Percentiles rank a stretch among this genome's conserved stretches.
Evolutionary conservation across 2,329 filamentous ascomycete genomes (phyloP).

Genomic region (Fusarium xyrophilum): DNA sequence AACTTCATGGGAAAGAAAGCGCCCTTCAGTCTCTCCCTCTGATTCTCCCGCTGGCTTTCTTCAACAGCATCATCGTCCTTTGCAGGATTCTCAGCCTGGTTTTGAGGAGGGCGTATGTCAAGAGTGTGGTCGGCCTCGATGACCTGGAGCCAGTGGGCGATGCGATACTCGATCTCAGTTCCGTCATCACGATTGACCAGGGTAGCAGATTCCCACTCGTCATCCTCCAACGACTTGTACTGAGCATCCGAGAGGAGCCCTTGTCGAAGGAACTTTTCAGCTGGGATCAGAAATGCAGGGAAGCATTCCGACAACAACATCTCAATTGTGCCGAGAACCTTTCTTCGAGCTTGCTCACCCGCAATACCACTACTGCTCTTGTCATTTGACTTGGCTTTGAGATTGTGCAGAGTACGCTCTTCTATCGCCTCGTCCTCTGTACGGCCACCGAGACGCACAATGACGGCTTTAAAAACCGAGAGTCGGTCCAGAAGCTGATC

Average conservation of each 20-base stretch:
- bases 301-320: conserved; percentile 41
- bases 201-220: conserved; percentile 34
- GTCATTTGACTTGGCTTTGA: conserved; percentile 50
- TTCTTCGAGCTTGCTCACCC: conserved; percentile 23
- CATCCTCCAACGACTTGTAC: conserved; percentile 55
- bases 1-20: conserved; percentile 47
- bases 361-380: background rate
- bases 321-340: conserved; percentile 10
- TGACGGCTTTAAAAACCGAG: conserved; percentile 58
- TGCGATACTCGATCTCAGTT: background rate
- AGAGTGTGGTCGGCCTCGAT: conserved; percentile 32
- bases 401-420: conserved; percentile 69
- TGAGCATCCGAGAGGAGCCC: conserved; percentile 70
- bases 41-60: conserved; percentile 23
- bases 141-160: conserved; percentile 29
- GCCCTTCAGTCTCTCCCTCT: conserved; percentile 62
- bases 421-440: conserved; percentile 71
- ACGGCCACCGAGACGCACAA: conserved; percentile 69
- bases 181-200: background rate
- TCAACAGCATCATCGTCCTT: background rate
- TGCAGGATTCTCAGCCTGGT: conserved; percentile 13
- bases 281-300: conserved; percentile 56
- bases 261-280: conserved; percentile 59
- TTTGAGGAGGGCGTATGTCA: conserved; percentile 32
- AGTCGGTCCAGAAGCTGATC: conserved; percentile 79